Base-by-base conservation (phyloP, 1,284 basidiomycete species). In the Microbotryum lychnidis-dioicae region DNA sequence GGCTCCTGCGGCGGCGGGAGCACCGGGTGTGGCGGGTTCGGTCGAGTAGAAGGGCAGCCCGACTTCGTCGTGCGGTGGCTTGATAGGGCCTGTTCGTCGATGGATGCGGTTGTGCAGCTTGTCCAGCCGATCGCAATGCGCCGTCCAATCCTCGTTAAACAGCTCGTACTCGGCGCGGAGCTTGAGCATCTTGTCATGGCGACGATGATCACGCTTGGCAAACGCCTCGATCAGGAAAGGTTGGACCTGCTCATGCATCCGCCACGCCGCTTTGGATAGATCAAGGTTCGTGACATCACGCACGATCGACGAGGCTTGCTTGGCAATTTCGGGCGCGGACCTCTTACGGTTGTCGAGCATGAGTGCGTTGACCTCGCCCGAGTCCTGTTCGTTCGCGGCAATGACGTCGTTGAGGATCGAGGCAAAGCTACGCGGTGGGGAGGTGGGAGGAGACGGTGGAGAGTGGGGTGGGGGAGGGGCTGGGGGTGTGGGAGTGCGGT, bases 111-210 rank as follows among this genome's bases (percentile, higher is more conserved):
- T 61, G 37, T 64, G 59, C 42, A 71, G 52, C 47, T 67, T 55
- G 51, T 71, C 70, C 44, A 71, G 65, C 7, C 66, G 61, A 16
- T 49, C 57, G 60, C 67, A 64, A 55, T 71, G 70, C 16, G 54
- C 66, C 37, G 58, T 58, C 70, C 70, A 71, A 23, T 70, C 68
- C n/a, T 21, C 52, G 52, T 71, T 58, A 46, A 63, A 54, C 31
- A 57, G 52, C 45, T 66, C 64, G 61, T 71, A 71, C 60, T 61
- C 29, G 29, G 52, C 54, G 16, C 68, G 58, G 3, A 71, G 57
- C 33, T 58, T 54, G 52, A 69, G 52, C 46, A 65, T 65, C 58
- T 68, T 68, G n/a, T 60, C 52, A 7, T 60, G 57, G 12, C 69
- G 52, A 1, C 61, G 48, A n/a, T 66, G 54, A 25, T 71, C 69